Percentiles rank a stretch among this genome's conserved stretches.
phyloP scores from a whole-genome alignment of 1,284 basidiomycete genomes.

The Cutaneotrichosporon spelunceum region DNA sequence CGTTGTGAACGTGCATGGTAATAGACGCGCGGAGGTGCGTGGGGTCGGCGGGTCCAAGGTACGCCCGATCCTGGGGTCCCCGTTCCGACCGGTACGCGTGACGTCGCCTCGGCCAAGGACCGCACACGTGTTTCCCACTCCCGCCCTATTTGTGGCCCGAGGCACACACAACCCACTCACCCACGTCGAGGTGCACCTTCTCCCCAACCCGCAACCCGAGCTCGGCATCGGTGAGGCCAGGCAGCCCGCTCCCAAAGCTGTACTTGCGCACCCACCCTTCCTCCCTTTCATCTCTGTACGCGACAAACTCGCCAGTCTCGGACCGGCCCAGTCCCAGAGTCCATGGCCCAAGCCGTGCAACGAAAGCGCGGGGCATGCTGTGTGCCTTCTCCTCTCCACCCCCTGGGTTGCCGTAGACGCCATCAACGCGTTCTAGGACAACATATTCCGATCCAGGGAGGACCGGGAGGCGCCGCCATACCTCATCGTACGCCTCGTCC shows the following conservation, averaged over 20 bases:
- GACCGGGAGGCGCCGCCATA: constrained; percentile 30
- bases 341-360: constrained; percentile 18
- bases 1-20: constrained; percentile 5
- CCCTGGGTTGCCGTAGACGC: background rate
- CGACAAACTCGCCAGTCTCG: constrained; percentile 4
- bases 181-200: background rate
- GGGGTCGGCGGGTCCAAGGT: no score
- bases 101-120: background rate
- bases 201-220: background rate
- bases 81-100: background rate
- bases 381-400: background rate
- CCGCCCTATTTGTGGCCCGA: no score
- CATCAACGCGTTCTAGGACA: constrained; percentile 25
- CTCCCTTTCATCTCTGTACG: constrained; percentile 15
- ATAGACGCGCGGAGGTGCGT: no score
- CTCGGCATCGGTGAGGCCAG: background rate
- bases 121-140: background rate
- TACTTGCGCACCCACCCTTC: constrained; percentile 11
- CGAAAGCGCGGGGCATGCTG: background rate
- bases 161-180: constrained; percentile 4
- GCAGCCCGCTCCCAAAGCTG: constrained; percentile 6
- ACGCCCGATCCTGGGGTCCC: no score
- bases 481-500: constrained; percentile 35
- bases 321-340: constrained; percentile 14
- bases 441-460: constrained; percentile 12